Percentiles rank a stretch among this genome's conserved stretches.
phyloP scores from a whole-genome alignment of 2,329 filamentous ascomycete genomes.

The Aureobasidium sp. region DNA sequence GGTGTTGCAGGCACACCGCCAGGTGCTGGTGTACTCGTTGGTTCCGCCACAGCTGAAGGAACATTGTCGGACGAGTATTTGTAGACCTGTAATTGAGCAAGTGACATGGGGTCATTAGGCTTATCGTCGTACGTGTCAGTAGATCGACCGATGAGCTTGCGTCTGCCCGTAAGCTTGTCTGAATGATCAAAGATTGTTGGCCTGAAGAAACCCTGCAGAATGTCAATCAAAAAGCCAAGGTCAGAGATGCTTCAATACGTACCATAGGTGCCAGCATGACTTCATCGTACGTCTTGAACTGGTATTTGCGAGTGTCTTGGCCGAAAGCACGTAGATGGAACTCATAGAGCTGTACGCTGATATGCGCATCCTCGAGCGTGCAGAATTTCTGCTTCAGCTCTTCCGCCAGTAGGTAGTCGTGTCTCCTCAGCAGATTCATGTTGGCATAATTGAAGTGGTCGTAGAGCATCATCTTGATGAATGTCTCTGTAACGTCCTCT shows the following conservation, averaged over 20 bases:
- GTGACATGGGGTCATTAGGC: constrained; percentile 81
- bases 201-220: constrained; percentile 65
- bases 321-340: constrained; percentile 86
- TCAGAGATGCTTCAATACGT: constrained; percentile 16
- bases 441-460: constrained; percentile 94
- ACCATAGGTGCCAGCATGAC: constrained; percentile 84
- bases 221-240: neutral
- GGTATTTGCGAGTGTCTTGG: constrained; percentile 84
- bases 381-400: constrained; percentile 92
- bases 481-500: constrained; percentile 84
- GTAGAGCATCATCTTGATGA: constrained; percentile 96
- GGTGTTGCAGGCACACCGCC: constrained; percentile 17
- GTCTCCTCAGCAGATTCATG: constrained; percentile 81
- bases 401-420: constrained; percentile 88
- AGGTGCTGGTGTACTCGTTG: constrained; percentile 44
- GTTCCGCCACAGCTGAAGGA: constrained; percentile 29
- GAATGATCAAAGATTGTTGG: constrained; percentile 78
- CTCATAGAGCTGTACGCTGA: constrained; percentile 79
- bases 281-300: constrained; percentile 96
- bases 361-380: constrained; percentile 81
- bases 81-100: constrained; percentile 65
- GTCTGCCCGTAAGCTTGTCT: constrained; percentile 67
- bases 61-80: constrained; percentile 38
- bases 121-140: constrained; percentile 91
- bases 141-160: constrained; percentile 75